phyloP scores from a whole-genome alignment of 352 stramenopile species.

The Pythium pyrilobum region DNA sequence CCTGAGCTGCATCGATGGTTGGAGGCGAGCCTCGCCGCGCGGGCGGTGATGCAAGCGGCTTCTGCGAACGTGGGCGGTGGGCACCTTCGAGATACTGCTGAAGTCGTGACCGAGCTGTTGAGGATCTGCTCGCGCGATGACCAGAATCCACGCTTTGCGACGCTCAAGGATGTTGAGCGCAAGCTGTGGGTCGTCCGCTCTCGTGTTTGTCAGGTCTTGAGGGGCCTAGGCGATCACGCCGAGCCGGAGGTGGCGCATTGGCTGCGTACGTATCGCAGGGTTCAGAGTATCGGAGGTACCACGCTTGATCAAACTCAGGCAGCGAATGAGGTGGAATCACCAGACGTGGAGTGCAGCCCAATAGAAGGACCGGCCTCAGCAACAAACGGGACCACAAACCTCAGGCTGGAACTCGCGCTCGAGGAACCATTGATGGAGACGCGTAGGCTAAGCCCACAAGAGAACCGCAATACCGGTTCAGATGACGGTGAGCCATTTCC shows the following conservation, averaged over 20 bases:
- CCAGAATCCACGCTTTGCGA: conserved; percentile 4
- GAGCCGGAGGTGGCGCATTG: conserved; percentile 5
- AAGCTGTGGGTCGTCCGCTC: conserved; percentile 16
- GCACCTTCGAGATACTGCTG: background rate
- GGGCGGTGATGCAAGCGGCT: background rate
- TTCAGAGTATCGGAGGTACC: background rate
- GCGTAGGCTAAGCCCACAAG: background rate
- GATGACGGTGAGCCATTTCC: no score
- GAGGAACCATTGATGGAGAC: background rate
- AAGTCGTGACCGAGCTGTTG: background rate
- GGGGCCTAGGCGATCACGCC: conserved; percentile 11
- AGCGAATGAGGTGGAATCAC: background rate
- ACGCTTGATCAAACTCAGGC: background rate
- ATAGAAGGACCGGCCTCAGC: background rate
- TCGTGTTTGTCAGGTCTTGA: conserved; percentile 12
- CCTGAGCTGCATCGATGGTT: conserved; percentile 4
- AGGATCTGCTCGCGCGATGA: conserved; percentile 2
- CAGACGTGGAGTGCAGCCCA: no score
- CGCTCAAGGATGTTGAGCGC: conserved; percentile 8
- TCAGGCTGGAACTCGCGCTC: conserved; percentile 6
- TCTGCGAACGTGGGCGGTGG: background rate
- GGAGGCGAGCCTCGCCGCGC: background rate
- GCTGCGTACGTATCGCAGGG: no score
- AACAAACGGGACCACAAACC: background rate
- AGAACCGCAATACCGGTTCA: no score